A percentile compares a stretch with the other conserved stretches of the same genome.
These are phyloP conservation scores for Claviceps monticola DNA, from an alignment of 2,329 filamentous ascomycete species.

Conservation along the genomic window DNA sequence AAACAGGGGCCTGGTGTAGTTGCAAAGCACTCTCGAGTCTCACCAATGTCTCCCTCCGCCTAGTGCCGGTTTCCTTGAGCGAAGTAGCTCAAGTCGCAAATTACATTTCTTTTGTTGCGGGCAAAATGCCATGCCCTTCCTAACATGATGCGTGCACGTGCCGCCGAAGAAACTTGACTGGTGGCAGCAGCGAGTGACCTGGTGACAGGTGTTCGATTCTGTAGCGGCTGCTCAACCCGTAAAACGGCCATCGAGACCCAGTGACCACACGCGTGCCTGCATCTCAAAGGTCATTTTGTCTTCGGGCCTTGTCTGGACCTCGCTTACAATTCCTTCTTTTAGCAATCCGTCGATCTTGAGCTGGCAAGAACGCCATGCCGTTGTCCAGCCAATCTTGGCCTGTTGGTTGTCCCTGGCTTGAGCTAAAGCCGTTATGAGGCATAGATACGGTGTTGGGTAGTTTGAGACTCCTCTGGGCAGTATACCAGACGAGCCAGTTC, in stretches of 20 bases:
- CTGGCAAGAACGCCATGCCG: constrained; percentile 4
- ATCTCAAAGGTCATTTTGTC: neutral
- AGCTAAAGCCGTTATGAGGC: neutral
- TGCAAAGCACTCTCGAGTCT: neutral
- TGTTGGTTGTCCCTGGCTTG: neutral
- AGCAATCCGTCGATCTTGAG: neutral
- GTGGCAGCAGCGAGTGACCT: too few relatives aligned
- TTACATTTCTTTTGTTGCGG: neutral
- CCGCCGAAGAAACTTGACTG: too few relatives aligned
- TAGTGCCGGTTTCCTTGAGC: neutral
- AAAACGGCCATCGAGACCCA: neutral
- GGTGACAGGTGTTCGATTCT: constrained; percentile 1
- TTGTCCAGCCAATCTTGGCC: neutral
- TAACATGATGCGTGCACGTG: neutral
- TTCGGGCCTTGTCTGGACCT: neutral
- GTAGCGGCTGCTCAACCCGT: constrained; percentile 1
- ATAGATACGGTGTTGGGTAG: neutral
- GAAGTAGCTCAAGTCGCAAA: neutral
- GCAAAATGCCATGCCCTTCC: neutral
- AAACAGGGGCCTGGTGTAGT: neutral
- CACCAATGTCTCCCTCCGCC: neutral
- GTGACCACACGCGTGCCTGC: neutral
- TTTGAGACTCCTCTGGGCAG: neutral
- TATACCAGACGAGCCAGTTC: neutral
- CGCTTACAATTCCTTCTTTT: constrained; percentile 7